Evolutionary conservation across 306 rosid species (phyloP), one percentile per base, ranked within the genome.

Genomic region (Cicer judaicum): DNA sequence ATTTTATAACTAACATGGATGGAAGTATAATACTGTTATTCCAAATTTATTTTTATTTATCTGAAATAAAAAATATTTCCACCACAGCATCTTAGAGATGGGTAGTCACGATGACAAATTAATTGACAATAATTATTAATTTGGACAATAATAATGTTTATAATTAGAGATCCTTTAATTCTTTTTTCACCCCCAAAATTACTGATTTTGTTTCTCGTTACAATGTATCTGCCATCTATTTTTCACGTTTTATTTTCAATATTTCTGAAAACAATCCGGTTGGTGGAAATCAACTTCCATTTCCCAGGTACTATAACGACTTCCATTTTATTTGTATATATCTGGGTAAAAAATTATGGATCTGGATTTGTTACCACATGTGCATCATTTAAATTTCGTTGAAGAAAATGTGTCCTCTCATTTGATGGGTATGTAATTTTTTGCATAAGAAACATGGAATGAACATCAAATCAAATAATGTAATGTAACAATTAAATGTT

Each of bases 301-400:
- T 81, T 74, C 54, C 73, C 83, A 81, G 88, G 81, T 84, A 78
- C 11, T 41, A 9, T 42, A 53, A 44, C 29, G 2, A 18, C 12
- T 15, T 66, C 68, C 59, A 39, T 60, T 44, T 39, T 65, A 52
- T 43, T 46, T 59, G 2, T 43, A 52, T 34, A 14, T 38, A 59
- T 36, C 47, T 34, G 40, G 18, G 2, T 64, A 5, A 11, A 43
- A 49, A 3, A 29, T 15, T 14, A 36, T n/a, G 15, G 7, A 9
- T 61, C 21, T 48, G 64, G 15, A 79, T 56, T 6, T 67, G 39
- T 73, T 49, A 9, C 48, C 34, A 46, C 57, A 48, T 64, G 55
- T 74, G 80, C 69, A 60, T 44, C 81, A 50, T 83, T 66, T 41
- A 52, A 40, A 8, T 64, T 69, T 74, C 29, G 13, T 63, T 38